Percentiles rank a stretch among this genome's conserved stretches.
phyloP scores from a whole-genome alignment of 768 basidiomycete species.

The Boletus patriciae region DNA sequence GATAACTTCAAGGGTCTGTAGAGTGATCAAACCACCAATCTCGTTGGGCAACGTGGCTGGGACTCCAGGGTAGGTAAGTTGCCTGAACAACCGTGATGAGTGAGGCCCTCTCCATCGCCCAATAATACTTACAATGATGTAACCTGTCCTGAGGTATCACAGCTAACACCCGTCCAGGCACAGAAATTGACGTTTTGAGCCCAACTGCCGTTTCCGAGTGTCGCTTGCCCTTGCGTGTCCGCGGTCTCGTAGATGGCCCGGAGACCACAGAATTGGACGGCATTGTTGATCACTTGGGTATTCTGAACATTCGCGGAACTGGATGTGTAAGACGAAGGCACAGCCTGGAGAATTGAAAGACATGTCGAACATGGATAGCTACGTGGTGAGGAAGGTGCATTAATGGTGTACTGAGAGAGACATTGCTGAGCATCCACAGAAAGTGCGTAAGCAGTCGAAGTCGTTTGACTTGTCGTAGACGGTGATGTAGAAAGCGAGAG shows the following conservation, averaged over 20 bases:
- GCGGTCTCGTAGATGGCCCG: constrained; percentile 44
- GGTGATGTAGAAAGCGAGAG: constrained; percentile 19
- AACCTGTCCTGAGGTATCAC: constrained; percentile 42
- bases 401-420: constrained; percentile 44
- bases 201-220: constrained; percentile 45
- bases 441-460: constrained; percentile 30
- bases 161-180: constrained; percentile 47
- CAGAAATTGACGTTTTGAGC: constrained; percentile 46
- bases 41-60: constrained; percentile 45
- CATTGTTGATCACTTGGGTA: constrained; percentile 34
- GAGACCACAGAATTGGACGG: constrained; percentile 50
- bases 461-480: constrained; percentile 19
- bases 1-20: constrained; percentile 40
- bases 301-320: constrained; percentile 34
- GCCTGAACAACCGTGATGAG: constrained; percentile 21
- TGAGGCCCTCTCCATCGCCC: neutral
- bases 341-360: constrained; percentile 39
- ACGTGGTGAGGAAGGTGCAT: constrained; percentile 44
- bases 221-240: constrained; percentile 37
- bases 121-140: constrained; percentile 40
- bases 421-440: constrained; percentile 45
- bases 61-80: constrained; percentile 46
- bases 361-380: constrained; percentile 49
- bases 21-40: constrained; percentile 39
- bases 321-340: constrained; percentile 37